These are phyloP conservation scores for Trichophyton rubrum DNA, from an alignment of 2,329 filamentous ascomycete genomes.

Conservation along the genomic window DNA sequence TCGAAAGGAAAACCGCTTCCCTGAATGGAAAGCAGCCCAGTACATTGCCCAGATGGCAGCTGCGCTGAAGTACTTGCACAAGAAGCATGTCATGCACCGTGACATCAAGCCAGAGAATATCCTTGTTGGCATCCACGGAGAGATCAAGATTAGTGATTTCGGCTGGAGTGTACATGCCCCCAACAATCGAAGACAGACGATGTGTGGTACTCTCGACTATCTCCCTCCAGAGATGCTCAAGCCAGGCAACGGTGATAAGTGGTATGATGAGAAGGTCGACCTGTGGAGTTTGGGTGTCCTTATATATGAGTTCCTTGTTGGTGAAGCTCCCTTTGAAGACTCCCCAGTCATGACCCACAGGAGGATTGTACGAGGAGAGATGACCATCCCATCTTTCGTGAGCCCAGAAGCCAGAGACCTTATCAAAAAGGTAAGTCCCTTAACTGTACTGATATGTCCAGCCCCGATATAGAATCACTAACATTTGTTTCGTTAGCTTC, in stretches of 20 bases:
- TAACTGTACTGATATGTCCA: too few relatives aligned
- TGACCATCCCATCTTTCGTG: conserved; percentile 83
- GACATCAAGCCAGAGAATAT: conserved; percentile 99
- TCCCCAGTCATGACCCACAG: conserved; percentile 88
- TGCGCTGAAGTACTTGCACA: conserved; percentile 78
- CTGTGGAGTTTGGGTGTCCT: conserved; percentile 91
- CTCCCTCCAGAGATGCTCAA: conserved; percentile 96
- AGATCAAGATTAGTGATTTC: conserved; percentile 98
- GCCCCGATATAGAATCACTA: neutral
- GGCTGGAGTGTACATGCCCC: conserved; percentile 97
- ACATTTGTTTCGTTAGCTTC: conserved; percentile 43
- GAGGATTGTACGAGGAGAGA: conserved; percentile 77
- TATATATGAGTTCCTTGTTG: conserved; percentile 91
- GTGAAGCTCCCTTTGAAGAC: conserved; percentile 94
- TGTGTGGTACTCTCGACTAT: conserved; percentile 96
- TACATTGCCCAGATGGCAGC: conserved; percentile 88
- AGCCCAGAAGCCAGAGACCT: conserved; percentile 82
- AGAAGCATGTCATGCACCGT: conserved; percentile 93
- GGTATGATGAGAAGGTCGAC: conserved; percentile 90
- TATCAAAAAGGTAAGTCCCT: conserved; percentile 60
- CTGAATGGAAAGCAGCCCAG: conserved; percentile 74
- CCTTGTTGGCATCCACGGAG: conserved; percentile 85
- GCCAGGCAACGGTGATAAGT: conserved; percentile 67
- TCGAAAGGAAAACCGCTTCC: conserved; percentile 63
- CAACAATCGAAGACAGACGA: conserved; percentile 82